Evolutionary conservation across 352 stramenopile genomes (phyloP), one percentile per base, ranked within the genome.

Genomic region (Globisporangium radiosum): DNA sequence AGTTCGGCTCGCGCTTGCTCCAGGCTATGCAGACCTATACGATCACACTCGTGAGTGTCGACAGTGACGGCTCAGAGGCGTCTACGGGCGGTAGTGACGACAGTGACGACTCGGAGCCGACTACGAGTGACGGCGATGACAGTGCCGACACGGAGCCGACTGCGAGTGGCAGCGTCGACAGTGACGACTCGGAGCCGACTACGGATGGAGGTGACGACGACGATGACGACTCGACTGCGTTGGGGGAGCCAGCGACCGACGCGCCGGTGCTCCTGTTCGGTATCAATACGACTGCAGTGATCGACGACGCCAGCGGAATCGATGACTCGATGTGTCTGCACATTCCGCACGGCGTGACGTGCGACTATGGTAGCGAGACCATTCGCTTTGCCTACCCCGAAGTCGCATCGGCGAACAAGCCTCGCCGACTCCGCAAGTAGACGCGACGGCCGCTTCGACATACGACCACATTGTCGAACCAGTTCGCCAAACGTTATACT

Each of bases 291-390:
- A 38, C 48, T 15, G 13, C 37, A 5, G 15, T 53, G 39, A n/a
- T 10, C n/a, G 44, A 36, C 25, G 55, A 52, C 55, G 25, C 25
- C 25, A 25, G 25, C 25, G 25, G 25, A 25, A 25, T 25, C 1
- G 25, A 25, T 25, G 25, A 25, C 11, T 17, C 17, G 48, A 52
- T 62, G 36, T 62, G 56, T 38, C 39, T 62, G 7, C 56, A 62
- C 47, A 42, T 55, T 11, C 56, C 56, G 5, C 56, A 62, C 47
- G 56, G 47, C 39, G 56, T 62, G 37, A 10, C 37, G 17, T 62
- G 56, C 7, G 47, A 62, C 49, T 62, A 43, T 3, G 39, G 39
- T 10, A 47, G 17, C 2, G 33, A 37, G 19, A 19, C 33, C 52
- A 47, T 19, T 25, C 25, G 25, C 25, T 25, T 25, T 25, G 25